phyloP scores from a whole-genome alignment of 176 grass and related monocot species.

The Carex parvula region DNA sequence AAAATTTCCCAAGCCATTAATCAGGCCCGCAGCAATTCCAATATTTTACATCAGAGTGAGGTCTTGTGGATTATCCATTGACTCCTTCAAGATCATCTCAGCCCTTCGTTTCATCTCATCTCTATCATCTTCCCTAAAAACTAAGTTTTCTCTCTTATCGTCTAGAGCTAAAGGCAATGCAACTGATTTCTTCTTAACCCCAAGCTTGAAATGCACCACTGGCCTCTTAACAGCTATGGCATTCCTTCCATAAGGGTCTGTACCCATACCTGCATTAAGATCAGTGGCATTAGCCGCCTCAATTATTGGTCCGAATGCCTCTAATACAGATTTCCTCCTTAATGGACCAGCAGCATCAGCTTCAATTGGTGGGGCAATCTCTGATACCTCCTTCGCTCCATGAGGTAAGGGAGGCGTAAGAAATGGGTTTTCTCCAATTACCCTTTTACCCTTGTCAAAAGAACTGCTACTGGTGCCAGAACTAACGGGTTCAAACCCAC shows the following conservation, averaged over 20 bases:
- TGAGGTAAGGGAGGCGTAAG: conserved; percentile 24
- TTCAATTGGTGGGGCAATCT: conserved; percentile 24
- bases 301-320: conserved; percentile 46
- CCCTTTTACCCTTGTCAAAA: conserved; percentile 40
- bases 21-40: not conserved
- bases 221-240: conserved; percentile 36
- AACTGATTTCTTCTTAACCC: conserved; percentile 40
- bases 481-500: conserved; percentile 18
- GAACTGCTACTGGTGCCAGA: not conserved
- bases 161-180: conserved; percentile 24
- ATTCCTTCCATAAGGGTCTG: conserved; percentile 20
- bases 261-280: conserved; percentile 7
- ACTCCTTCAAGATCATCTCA: conserved; percentile 49
- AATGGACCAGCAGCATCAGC: not conserved
- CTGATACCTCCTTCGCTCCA: conserved; percentile 37
- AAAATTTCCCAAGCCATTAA: conserved; percentile 17
- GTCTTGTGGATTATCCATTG: conserved; percentile 43
- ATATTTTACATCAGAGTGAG: conserved; percentile 41
- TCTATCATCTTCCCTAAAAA: conserved; percentile 45
- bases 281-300: conserved; percentile 30
- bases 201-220: conserved; percentile 43
- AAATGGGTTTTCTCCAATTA: conserved; percentile 39
- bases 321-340: conserved; percentile 37
- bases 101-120: conserved; percentile 57
- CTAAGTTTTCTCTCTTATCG: conserved; percentile 14